phyloP scores from a whole-genome alignment of 306 rosid genomes.

The Sechiopsis laciniata region DNA sequence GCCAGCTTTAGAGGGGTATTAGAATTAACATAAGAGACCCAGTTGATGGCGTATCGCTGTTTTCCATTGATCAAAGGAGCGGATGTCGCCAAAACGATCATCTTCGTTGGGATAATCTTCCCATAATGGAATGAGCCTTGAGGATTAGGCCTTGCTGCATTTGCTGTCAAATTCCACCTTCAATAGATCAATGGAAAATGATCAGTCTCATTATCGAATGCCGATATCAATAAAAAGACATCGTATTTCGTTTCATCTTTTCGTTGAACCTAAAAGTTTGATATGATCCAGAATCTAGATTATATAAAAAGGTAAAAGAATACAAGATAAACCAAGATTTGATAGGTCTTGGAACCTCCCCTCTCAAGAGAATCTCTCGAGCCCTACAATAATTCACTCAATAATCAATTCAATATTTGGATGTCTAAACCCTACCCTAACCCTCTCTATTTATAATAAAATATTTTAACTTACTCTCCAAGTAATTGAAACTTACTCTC shows the following conservation, averaged over 20 bases:
- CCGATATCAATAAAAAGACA: neutral
- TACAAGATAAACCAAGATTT: no score
- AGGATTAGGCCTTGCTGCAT: slow-evolving; percentile 98
- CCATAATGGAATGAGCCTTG: slow-evolving; percentile 98
- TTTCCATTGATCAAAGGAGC: slow-evolving; percentile 74
- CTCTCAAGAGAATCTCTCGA: no score
- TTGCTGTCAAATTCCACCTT: slow-evolving; percentile 97
- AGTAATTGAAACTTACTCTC: no score
- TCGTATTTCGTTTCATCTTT: neutral
- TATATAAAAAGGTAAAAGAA: no score
- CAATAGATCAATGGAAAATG: slow-evolving; percentile 22
- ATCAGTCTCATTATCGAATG: neutral
- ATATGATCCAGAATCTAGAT: no score
- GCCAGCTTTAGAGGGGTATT: slow-evolving; percentile 96
- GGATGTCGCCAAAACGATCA: slow-evolving; percentile 60
- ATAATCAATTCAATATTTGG: no score
- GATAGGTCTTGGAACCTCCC: no score
- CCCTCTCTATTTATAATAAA: no score
- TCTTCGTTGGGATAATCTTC: slow-evolving; percentile 50
- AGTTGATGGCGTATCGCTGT: slow-evolving; percentile 68
- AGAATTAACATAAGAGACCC: slow-evolving; percentile 63
- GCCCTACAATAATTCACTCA: no score
- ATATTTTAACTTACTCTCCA: no score
- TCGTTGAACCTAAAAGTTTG: slow-evolving; percentile 54
- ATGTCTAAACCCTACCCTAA: no score